Percentiles rank a stretch among this genome's conserved stretches.
These are phyloP conservation scores for Magnusiomyces fungicola DNA, from an alignment of 1,139 yeast species.

Conservation along the genomic window DNA sequence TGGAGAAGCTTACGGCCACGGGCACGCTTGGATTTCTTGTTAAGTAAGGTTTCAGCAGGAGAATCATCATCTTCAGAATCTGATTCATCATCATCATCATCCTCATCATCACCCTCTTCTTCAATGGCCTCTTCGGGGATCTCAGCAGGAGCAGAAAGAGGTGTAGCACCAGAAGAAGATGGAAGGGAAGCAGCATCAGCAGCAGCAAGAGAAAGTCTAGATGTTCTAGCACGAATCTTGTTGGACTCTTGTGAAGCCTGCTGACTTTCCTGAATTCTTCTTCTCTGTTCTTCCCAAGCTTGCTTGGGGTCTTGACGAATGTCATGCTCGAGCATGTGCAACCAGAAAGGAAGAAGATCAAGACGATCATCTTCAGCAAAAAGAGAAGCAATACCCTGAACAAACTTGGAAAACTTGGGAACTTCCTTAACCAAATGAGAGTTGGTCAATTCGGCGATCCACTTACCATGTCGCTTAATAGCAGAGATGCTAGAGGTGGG, in stretches of 20 bases:
- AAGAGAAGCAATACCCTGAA: constrained; percentile 84
- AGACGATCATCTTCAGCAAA: constrained; percentile 86
- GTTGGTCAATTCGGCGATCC: constrained; percentile 84
- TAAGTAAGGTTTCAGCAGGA: constrained; percentile 7
- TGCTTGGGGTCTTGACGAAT: constrained; percentile 69
- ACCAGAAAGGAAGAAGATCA: constrained; percentile 90
- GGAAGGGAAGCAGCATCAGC: constrained; percentile 10
- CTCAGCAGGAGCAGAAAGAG: constrained; percentile 9
- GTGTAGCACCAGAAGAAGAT: constrained; percentile 7
- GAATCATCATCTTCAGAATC: constrained; percentile 23
- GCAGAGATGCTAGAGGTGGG: constrained; percentile 26
- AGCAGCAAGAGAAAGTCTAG: constrained; percentile 2
- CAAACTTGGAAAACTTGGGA: constrained; percentile 82
- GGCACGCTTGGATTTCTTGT: constrained; percentile 5
- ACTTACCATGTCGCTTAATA: constrained; percentile 46
- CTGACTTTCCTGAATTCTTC: constrained; percentile 19
- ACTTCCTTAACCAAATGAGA: constrained; percentile 84
- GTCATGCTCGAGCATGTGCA: constrained; percentile 80
- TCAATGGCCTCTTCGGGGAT: constrained; percentile 16
- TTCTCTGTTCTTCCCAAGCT: constrained; percentile 50
- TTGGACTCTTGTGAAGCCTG: constrained; percentile 18
- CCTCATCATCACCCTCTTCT: constrained; percentile 20
- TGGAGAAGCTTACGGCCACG: constrained; percentile 5
- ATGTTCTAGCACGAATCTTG: constrained; percentile 16
- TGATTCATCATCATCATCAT: constrained; percentile 25